Base-by-base conservation (phyloP, 805 yeast species). In the Spathaspora hagerdaliae region DNA sequence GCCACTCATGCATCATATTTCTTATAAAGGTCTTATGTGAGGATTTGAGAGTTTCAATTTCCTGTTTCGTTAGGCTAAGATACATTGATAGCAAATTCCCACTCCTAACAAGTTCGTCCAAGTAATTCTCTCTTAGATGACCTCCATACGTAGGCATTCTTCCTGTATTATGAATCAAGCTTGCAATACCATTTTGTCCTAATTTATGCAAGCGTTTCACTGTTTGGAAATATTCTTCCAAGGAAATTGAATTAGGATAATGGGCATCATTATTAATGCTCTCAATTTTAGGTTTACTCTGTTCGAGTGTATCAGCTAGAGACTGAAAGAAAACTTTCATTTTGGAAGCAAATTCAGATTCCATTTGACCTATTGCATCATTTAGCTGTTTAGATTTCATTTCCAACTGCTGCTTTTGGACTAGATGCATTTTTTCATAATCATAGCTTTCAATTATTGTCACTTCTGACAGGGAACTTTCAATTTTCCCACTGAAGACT, bases 141-240 rank as follows among this genome's bases (percentile, higher is more conserved):
- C 72, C 71, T 19, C 69, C 70, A 46, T 66, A 65, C 6, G 57
- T 35, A 4, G 64, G 61, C 3, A 62, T 41, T 26, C 59, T 52
- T 7, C 72, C 72, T 2, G 37, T n/a, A 9, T 39, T 35, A 24
- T 46, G 47, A 7, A 46, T 27, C 5, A 43, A 26, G 15, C 32
- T 29, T 36, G 43, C 44, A 26, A n/a, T n/a, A 15, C 29, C 33
- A 7, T 43, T 13, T 34, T 37, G 31, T 31, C 27, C 11, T 33
- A 46, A 13, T 38, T 46, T 33, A 14, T 46, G 32, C 9, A 13
- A 24, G n/a, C 36, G 11, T 7, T 15, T 40, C 8, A n/a, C 2
- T 6, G 13, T 15, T 15, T 43, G 24, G 24, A 39, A 46, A 36
- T 43, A 46, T 6, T 39, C 39, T 39, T 34, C 43, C 6, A 46